phyloP scores from a whole-genome alignment of 805 yeast species.

The Teunomyces atbi region DNA sequence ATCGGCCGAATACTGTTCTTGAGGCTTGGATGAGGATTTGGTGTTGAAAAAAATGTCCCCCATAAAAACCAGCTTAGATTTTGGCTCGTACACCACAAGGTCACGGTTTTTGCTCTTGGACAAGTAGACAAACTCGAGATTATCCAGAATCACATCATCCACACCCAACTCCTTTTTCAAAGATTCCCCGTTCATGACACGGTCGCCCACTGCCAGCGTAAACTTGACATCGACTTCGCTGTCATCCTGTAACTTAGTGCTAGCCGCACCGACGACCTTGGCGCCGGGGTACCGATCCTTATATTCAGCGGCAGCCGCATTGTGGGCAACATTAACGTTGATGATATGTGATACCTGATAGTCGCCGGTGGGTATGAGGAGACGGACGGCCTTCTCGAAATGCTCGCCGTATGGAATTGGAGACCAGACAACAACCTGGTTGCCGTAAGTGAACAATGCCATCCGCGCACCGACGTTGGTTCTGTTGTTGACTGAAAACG shows the following conservation, averaged over 20 bases:
- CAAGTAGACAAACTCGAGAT: constrained; percentile 13
- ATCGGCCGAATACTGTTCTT: constrained; percentile 15
- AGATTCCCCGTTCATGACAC: constrained; percentile 21
- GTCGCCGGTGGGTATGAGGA: constrained; percentile 9
- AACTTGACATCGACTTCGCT: constrained; percentile 6
- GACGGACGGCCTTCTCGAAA: constrained; percentile 10
- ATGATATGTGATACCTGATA: constrained; percentile 12
- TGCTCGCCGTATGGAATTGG: constrained; percentile 14
- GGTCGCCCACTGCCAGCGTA: constrained; percentile 6
- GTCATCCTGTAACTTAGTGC: constrained; percentile 1
- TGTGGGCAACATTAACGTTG: constrained; percentile 14
- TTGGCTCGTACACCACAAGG: constrained; percentile 13
- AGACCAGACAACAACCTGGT: constrained; percentile 16
- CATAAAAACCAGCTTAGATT: constrained; percentile 10
- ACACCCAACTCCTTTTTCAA: constrained; percentile 8
- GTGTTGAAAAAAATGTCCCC: constrained; percentile 14
- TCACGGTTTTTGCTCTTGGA: constrained; percentile 12
- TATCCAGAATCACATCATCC: constrained; percentile 8
- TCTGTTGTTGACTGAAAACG: constrained; percentile 28
- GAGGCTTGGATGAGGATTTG: constrained; percentile 7
- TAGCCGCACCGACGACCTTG: constrained; percentile 11
- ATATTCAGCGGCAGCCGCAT: constrained; percentile 9
- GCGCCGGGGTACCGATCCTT: constrained; percentile 13
- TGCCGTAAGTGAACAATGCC: constrained; percentile 32
- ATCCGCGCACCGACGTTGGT: constrained; percentile 40